A percentile compares a stretch with the other conserved stretches of the same genome.
phyloP scores from a whole-genome alignment of 2,329 filamentous ascomycete genomes.

The Amesomyces nigricolor region DNA sequence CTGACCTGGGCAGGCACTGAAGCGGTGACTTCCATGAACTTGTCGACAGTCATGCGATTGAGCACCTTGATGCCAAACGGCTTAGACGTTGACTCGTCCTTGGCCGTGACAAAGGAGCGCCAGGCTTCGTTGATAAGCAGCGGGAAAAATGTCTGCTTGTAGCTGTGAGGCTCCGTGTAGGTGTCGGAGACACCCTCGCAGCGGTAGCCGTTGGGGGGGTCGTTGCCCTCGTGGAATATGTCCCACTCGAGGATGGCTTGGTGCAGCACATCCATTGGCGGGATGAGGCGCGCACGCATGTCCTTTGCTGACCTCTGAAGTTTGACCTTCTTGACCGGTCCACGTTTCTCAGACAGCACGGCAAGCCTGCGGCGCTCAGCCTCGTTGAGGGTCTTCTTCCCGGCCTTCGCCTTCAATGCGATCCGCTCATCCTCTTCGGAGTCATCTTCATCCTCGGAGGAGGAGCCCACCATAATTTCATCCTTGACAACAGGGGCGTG shows the following conservation, averaged over 20 bases:
- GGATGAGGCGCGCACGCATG: conserved; percentile 85
- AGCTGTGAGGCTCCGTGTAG: conserved; percentile 70
- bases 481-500: conserved; percentile 62
- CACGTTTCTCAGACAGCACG: conserved; percentile 51
- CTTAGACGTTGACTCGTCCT: conserved; percentile 76
- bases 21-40: conserved; percentile 86
- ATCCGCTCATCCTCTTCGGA: conserved; percentile 54
- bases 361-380: conserved; percentile 41
- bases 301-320: conserved; percentile 81
- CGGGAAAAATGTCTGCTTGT: conserved; percentile 86
- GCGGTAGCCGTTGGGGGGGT: conserved; percentile 69
- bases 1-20: conserved; percentile 66
- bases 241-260: conserved; percentile 88
- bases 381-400: conserved; percentile 45
- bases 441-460: conserved; percentile 63
- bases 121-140: conserved; percentile 89
- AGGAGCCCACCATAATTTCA: conserved; percentile 86
- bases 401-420: conserved; percentile 41
- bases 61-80: conserved; percentile 83
- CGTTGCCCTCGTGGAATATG: conserved; percentile 83
- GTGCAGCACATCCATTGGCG: conserved; percentile 80
- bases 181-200: conserved; percentile 72
- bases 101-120: conserved; percentile 85
- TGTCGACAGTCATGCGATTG: conserved; percentile 84
- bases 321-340: conserved; percentile 78